Base-by-base conservation (phyloP, 2,329 filamentous ascomycete species). In the Teratosphaeria gauchensis region DNA sequence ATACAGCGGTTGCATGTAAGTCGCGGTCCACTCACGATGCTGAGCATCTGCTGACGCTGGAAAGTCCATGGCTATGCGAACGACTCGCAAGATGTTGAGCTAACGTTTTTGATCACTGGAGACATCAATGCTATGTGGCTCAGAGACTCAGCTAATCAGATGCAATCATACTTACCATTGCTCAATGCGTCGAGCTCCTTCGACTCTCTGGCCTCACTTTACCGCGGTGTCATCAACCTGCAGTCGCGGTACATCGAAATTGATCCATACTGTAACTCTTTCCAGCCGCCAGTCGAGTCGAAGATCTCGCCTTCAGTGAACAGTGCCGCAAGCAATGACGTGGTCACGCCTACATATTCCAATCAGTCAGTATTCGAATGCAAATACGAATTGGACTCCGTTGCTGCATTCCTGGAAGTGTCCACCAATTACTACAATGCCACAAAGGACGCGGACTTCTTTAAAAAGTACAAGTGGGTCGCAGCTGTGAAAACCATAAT, bases 171-270 rank as follows among this genome's bases (percentile, higher is more conserved):
- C 65, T 77, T 85, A 53, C 79, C 82, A 1, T 73, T 89, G 11
- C 74, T 89, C 19, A 78, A 77, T 58, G 76, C 80, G 2, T 82
- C 80, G 42, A 73, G 73, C 5, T 77, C 78, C 3, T 72, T 75
- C 4, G 76, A 84, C 66, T 86, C 84, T 0, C 77, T 90, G 21
- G 85, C 86, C 35, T 83, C 82, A 24, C 75, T 90, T 0, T 89
- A 85, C 73, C 80, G 86, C 14, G 87, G 87, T 0, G 80, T 87
- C 2, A 87, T 90, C 70, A 89, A 90, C 68, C 77, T 87, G 5
- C 87, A 90, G 69, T 78, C 85, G 24, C 78, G 86, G 52, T 89
- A 88, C 70, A 79, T 90, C 56, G 77, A 83, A 57, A 80, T 80
- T 33, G 82, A 81, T 16, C 78, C 79, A 5, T 80, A 79, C 65